Evolutionary conservation across 2,329 filamentous ascomycete genomes (phyloP).

Genomic region (Penicillium thymicola): DNA sequence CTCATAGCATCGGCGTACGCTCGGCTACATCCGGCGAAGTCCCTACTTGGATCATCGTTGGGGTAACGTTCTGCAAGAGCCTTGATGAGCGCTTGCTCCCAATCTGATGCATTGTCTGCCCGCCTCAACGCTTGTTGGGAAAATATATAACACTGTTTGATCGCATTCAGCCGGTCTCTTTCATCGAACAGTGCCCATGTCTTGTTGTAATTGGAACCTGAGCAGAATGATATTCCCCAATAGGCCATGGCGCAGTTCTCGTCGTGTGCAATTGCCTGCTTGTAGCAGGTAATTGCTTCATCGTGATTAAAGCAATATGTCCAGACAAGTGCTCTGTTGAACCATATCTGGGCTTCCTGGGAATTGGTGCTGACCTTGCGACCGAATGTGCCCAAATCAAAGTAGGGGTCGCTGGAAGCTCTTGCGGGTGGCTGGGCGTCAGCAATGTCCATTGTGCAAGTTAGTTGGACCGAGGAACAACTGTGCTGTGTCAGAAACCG

Average conservation of each 20-base stretch:
- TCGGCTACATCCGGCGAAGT: constrained; percentile 12
- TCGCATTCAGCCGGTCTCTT: constrained; percentile 14
- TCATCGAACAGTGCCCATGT: constrained; percentile 20
- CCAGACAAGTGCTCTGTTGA: constrained; percentile 33
- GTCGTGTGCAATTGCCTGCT: constrained; percentile 28
- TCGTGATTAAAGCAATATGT: constrained; percentile 37
- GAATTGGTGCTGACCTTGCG: constrained; percentile 31
- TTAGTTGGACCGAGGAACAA: not conserved
- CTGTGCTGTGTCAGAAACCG: not conserved
- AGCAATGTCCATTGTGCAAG: constrained; percentile 1
- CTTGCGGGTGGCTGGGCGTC: not conserved
- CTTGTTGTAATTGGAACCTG: constrained; percentile 23
- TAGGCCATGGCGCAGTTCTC: constrained; percentile 33
- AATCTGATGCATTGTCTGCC: constrained; percentile 15
- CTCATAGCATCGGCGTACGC: constrained; percentile 18
- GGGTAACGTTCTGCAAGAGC: constrained; percentile 21
- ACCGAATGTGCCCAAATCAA: constrained; percentile 31
- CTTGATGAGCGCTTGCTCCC: constrained; percentile 21
- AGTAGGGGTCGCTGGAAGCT: constrained; percentile 26
- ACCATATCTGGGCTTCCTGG: constrained; percentile 32
- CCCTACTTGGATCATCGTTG: constrained; percentile 12
- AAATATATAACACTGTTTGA: constrained; percentile 13
- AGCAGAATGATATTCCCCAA: constrained; percentile 22
- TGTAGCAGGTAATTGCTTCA: constrained; percentile 33
- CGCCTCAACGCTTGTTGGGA: constrained; percentile 14